Base-by-base conservation (phyloP, 2,329 filamentous ascomycete species). In the Colletotrichum abscissum region DNA sequence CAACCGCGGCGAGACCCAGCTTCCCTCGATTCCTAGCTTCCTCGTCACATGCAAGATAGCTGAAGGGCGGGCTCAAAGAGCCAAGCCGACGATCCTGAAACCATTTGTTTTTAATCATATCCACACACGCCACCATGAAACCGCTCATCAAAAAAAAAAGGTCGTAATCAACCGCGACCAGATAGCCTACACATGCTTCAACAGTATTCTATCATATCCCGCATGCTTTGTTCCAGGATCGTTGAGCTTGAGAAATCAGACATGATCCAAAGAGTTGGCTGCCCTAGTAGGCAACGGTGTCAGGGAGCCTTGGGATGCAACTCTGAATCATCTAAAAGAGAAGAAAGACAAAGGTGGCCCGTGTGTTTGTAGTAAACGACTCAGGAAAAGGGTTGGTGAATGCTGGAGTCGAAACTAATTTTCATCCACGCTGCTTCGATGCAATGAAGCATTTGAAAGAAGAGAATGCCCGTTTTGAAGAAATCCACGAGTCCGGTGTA, bases 401-500 rank as follows among this genome's bases (percentile, higher is more conserved):
- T 65, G 62, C 52, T 46, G 54, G 60, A 30, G 57, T 28, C 42
- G 46, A 19, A 63, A 74, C 52, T 65, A 52, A 49, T 54, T 46
- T 69, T 59, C 69, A 63, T 69, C 66, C 71, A 65, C 42, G 7
- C 30, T 59, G 65, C 60, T 69, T 38, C 33, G 38, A 72, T 58
- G 62, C 67, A 66, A 63, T 54, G 71, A 72, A 67, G 67, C 67
- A 57, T 56, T 33, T 30, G 60, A 35, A 56, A 73, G 56, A 73
- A 73, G 58, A 46, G 66, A 60, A 73, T 60, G 66, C 70, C 66
- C 66, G 46, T 64, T 69, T 72, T 56, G 19, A 55, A 62, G 26
- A 33, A 71, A 62, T 42, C 26, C 67, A 73, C 71, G 71, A 73
- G 71, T 67, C 67, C 57, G 67, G 19, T 73, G 62, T 73, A 73